Evolutionary conservation across 2,329 filamentous ascomycete species (phyloP).

Genomic region (Ceratocystis eucalypticola): DNA sequence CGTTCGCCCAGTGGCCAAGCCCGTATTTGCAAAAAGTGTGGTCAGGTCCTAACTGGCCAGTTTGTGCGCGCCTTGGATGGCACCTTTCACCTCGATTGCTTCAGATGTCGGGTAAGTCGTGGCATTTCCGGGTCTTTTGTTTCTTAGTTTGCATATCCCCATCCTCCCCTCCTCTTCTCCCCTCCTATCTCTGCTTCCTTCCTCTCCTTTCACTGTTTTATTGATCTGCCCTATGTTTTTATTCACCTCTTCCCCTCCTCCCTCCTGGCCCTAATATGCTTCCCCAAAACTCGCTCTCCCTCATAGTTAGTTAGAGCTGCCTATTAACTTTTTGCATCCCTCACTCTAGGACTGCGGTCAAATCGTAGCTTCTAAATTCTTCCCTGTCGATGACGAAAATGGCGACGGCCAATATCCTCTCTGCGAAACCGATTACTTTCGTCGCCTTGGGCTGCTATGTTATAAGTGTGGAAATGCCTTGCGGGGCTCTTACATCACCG

Average conservation of each 20-base stretch:
- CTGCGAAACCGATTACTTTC: constrained; percentile 96
- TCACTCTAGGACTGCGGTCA: constrained; percentile 72
- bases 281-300: constrained; percentile 9
- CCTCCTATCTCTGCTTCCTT: constrained; percentile 10
- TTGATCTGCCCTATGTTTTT: not conserved
- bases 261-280: not conserved
- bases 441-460: constrained; percentile 78
- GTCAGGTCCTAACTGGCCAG: constrained; percentile 76
- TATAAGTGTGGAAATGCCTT: constrained; percentile 84
- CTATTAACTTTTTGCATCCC: constrained; percentile 15
- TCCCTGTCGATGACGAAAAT: constrained; percentile 84
- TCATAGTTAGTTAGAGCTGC: constrained; percentile 8
- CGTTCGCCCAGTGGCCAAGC: constrained; percentile 45
- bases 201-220: not conserved
- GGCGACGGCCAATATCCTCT: constrained; percentile 80
- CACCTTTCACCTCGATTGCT: constrained; percentile 95
- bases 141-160: constrained; percentile 15
- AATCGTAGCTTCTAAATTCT: constrained; percentile 97
- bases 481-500: constrained; percentile 94
- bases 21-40: constrained; percentile 74
- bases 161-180: constrained; percentile 10
- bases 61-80: constrained; percentile 89
- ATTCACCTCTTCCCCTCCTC: not conserved
- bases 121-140: not conserved
- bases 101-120: constrained; percentile 75